phyloP scores from a whole-genome alignment of 2,329 filamentous ascomycete genomes.

The Diaporthe sp. region DNA sequence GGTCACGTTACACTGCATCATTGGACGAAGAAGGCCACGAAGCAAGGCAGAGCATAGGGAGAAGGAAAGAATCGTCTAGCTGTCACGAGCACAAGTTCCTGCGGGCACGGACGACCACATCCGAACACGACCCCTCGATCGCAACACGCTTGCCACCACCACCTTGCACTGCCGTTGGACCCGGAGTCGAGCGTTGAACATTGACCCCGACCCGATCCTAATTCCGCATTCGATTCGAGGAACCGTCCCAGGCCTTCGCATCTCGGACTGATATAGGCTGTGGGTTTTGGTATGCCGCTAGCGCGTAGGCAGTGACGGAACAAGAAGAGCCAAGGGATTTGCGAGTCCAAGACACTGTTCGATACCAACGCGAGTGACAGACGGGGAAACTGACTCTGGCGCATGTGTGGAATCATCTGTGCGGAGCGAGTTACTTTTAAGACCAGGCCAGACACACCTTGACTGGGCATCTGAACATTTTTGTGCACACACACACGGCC shows the following conservation, averaged over 20 bases:
- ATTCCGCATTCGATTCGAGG: slow-evolving; percentile 19
- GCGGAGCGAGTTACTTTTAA: slow-evolving; percentile 12
- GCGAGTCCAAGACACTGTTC: slow-evolving; percentile 34
- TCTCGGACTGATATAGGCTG: slow-evolving; percentile 17
- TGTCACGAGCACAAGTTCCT: slow-evolving; percentile 27
- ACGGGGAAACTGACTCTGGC: slow-evolving; percentile 24
- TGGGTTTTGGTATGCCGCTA: slow-evolving; percentile 34
- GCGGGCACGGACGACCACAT: slow-evolving; percentile 23
- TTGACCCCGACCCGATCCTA: neutral
- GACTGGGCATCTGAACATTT: slow-evolving; percentile 31
- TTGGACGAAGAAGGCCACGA: slow-evolving; percentile 18
- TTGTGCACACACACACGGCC: slow-evolving; percentile 30
- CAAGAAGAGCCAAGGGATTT: slow-evolving; percentile 30
- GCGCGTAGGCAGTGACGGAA: slow-evolving; percentile 23
- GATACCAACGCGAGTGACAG: slow-evolving; percentile 24
- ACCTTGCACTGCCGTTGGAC: slow-evolving; percentile 2
- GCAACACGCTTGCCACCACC: slow-evolving; percentile 21
- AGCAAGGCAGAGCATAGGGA: slow-evolving; percentile 4
- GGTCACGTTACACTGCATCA: slow-evolving; percentile 29
- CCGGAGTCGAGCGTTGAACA: slow-evolving; percentile 13
- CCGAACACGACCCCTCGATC: slow-evolving; percentile 24
- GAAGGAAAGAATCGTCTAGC: slow-evolving; percentile 5
- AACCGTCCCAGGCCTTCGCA: slow-evolving; percentile 18
- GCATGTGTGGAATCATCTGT: slow-evolving; percentile 31
- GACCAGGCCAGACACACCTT: slow-evolving; percentile 26